Base-by-base conservation (phyloP, 192 early-diverging fungal genomes). In the Coemansia sp. region DNA sequence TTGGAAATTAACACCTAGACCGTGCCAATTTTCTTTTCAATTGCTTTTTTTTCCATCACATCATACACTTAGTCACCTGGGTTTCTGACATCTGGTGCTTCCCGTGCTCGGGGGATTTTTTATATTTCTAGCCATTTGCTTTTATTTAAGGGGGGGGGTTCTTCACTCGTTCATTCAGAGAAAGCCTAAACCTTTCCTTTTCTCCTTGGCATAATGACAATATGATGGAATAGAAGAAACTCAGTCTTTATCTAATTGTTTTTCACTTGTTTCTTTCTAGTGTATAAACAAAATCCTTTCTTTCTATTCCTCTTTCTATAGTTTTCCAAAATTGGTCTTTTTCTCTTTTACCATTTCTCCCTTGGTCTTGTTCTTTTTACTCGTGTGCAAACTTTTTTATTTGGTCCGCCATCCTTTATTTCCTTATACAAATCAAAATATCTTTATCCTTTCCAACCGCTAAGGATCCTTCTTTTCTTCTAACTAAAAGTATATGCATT, bases 91-190 rank as follows among this genome's bases (percentile, higher is more conserved):
- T 26, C 16, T 42, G 13, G 59, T 41, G 1, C 59, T 40, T 13
- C 32, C n/a, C 42, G 22, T 11, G 22, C 61, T 13, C 6, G 16
- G n/a, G 10, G 19, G 54, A 37, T 58, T 58, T 32, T 57, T 36
- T 66, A n/a, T 58, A 41, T 58, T 66, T 58, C 41, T 57, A 58
- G 21, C 32, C 41, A 18, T 18, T 47, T 40, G 47, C 47, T 22
- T 37, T 40, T 39, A 26, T 22, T 12, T 36, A 32, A 32, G 32
- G 32, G 26, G 32, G 32, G 32, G 32, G 4, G 32, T 32, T 32
- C 32, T 32, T 32, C 32, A 4, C 32, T 32, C 3, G 32, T 19
- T 41, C 49, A 65, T 65, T 65, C 26, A 65, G 6, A 52, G 37
- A 48, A 26, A n/a, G 48, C 63, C 46, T 47, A 36, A 40, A 39